These are phyloP conservation scores for Chrysosporium keratinophilum DNA, from an alignment of 2,329 filamentous ascomycete genomes.

Conservation along the genomic window DNA sequence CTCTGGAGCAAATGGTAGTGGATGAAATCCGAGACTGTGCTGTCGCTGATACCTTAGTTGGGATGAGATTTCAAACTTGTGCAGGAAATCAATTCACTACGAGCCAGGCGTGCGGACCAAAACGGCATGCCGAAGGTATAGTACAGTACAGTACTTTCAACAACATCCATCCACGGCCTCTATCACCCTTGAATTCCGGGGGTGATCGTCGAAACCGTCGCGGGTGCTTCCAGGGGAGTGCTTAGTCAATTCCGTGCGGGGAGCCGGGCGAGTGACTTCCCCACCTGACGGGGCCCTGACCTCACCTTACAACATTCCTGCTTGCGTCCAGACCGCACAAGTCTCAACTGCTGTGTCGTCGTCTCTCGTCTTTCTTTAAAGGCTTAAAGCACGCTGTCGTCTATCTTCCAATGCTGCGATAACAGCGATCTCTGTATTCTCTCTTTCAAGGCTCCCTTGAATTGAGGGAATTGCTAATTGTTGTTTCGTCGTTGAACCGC, in stretches of 20 bases:
- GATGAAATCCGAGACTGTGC: too few relatives aligned
- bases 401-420: not conserved
- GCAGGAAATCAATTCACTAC: too few relatives aligned
- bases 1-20: too few relatives aligned
- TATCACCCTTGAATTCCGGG: not conserved
- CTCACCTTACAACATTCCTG: constrained; percentile 7
- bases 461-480: constrained; percentile 4
- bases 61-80: too few relatives aligned
- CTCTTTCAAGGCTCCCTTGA: constrained; percentile 2
- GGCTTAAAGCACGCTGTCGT: not conserved
- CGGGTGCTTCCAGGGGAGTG: not conserved
- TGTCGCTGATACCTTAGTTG: too few relatives aligned
- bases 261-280: constrained; percentile 10
- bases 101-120: too few relatives aligned
- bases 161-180: too few relatives aligned
- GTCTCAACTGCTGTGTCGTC: constrained; percentile 9
- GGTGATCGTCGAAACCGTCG: not conserved
- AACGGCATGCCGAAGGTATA: too few relatives aligned
- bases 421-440: not conserved
- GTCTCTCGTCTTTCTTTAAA: not conserved
- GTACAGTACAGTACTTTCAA: too few relatives aligned
- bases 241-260: not conserved
- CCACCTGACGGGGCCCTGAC: constrained; percentile 10
- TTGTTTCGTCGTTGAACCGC: not conserved
- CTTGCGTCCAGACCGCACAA: not conserved